A percentile compares a stretch with the other conserved stretches of the same genome.
phyloP scores from a whole-genome alignment of 352 stramenopile species.

The Phytophthora sojae region DNA sequence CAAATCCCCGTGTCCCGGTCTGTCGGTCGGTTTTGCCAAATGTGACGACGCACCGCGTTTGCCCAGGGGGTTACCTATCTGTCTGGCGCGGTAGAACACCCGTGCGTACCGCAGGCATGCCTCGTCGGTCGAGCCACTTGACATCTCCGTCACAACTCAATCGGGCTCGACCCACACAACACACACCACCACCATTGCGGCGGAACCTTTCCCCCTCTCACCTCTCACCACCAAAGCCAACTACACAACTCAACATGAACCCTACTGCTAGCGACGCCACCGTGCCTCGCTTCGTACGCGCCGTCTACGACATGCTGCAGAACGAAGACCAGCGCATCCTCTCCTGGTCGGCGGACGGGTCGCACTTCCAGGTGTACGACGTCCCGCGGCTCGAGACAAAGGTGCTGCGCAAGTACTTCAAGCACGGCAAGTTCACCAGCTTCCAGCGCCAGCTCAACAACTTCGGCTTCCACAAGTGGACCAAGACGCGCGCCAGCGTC shows the following conservation, averaged over 20 bases:
- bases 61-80: neutral
- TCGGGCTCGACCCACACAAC: neutral
- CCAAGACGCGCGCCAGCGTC: constrained; percentile 81
- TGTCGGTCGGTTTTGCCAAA: neutral
- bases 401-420: constrained; percentile 94
- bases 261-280: neutral
- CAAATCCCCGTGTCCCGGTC: neutral
- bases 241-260: constrained; percentile 9
- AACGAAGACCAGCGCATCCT: constrained; percentile 57
- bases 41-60: neutral
- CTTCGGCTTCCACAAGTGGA: constrained; percentile 92
- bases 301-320: constrained; percentile 66
- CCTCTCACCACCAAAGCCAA: neutral
- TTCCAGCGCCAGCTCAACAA: constrained; percentile 95
- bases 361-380: constrained; percentile 87
- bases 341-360: constrained; percentile 54
- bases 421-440: constrained; percentile 93
- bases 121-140: neutral
- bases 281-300: constrained; percentile 54
- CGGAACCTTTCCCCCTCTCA: too few relatives aligned
- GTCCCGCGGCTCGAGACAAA: constrained; percentile 58
- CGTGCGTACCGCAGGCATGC: neutral
- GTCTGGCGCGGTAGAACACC: neutral
- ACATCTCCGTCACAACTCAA: neutral
- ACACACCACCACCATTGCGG: neutral